Base-by-base conservation (phyloP, 2,329 filamentous ascomycete species). In the Domatiomyces catenatus region DNA sequence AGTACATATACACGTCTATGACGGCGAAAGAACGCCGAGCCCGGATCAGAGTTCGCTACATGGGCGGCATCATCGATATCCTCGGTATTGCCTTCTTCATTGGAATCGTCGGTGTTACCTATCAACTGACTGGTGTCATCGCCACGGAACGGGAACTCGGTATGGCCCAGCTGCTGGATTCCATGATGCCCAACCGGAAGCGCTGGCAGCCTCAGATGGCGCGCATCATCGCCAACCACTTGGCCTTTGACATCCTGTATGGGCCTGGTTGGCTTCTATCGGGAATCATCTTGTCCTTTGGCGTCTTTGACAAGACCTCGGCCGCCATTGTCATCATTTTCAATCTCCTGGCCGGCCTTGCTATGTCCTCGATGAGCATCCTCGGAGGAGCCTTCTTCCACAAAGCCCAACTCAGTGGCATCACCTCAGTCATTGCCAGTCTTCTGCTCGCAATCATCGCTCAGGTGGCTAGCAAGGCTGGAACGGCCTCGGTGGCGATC, bases 121-220 rank as follows among this genome's bases (percentile, higher is more conserved):
- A 94, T 63, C 88, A 95, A 61, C 72, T 94, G 51, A 86, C 86
- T 0, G 89, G 89, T 7, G 80, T 89, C 59, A 82, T 94, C 63
- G 88, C 89, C 6, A 80, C 81, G 1, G 89, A 95, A 67, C 75
- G 89, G 50, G 89, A 95, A 69, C 73, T 80, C 15, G 89, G 88
- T 52, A 92, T 94, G 76, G 86, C 86, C 3, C 85, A 88, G 55
- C 72, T 95, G 24, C 79, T 95, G 44, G 89, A 95, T 66, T 83
- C 86, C 50, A 94, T 94, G 86, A 89, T 92, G 73, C 83, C 86
- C 0, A 85, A 85, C 50, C 74, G 75, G 50, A 75, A 75, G 47
- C 71, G 77, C 44, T 93, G 86, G 86, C 75, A 86, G 60, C 80
- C 84, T 8, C 86, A 90, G 66, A 77, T 80, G 19, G 82, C 84